Conservation (phyloP, 2,329 filamentous ascomycete species). For the Emergomyces pasteurianus region DNA sequence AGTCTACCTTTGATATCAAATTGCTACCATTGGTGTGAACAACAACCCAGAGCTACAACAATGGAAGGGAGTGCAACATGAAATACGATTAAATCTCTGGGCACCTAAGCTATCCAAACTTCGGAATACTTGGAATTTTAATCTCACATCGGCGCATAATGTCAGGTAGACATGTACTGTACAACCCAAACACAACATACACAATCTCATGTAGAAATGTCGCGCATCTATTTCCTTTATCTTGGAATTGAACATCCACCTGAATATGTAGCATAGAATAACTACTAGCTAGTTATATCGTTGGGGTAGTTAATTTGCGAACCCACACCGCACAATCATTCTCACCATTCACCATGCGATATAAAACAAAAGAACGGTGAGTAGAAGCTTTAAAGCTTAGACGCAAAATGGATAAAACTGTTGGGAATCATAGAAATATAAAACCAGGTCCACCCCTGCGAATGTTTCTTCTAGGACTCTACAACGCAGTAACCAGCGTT, state of each 20-base stretch:
- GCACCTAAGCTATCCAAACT: too few species aligned
- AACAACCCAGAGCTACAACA: too few species aligned
- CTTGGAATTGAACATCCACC: background rate
- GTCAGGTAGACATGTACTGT: too few species aligned
- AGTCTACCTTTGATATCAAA: background rate
- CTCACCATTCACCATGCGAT: background rate
- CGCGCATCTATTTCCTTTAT: background rate
- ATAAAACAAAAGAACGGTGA: background rate
- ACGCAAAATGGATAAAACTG: background rate
- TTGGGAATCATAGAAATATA: background rate
- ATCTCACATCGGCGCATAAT: background rate
- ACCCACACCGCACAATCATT: background rate
- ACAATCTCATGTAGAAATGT: background rate
- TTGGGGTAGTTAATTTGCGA: background rate
- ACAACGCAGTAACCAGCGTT: background rate
- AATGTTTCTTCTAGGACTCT: background rate
- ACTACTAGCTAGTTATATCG: too few species aligned
- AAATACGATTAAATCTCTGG: too few species aligned
- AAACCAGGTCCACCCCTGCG: background rate
- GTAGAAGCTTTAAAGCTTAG: background rate
- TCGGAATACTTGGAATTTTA: too few species aligned
- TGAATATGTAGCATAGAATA: background rate
- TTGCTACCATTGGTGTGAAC: too few species aligned
- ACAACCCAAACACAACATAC: background rate
- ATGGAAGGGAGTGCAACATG: too few species aligned